These are phyloP conservation scores for Chrysosporium keratinophilum DNA, from an alignment of 2,329 filamentous ascomycete species.

Conservation along the genomic window DNA sequence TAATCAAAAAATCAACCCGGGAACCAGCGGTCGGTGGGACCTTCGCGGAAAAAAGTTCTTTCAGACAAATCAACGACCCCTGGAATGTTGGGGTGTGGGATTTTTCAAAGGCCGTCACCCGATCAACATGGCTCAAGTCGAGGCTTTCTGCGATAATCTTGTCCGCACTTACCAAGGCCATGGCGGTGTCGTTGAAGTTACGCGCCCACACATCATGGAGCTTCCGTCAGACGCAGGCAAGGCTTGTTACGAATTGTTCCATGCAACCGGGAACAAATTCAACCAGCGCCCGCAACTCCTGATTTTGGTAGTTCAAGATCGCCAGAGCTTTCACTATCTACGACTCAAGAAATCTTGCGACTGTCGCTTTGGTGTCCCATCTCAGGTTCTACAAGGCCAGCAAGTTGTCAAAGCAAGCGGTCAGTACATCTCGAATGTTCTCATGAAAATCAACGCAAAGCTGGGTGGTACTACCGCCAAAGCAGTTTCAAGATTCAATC, in stretches of 20 bases:
- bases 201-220: constrained; percentile 38
- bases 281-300: constrained; percentile 60
- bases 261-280: constrained; percentile 44
- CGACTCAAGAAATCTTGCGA: constrained; percentile 84
- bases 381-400: constrained; percentile 65
- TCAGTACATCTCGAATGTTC: constrained; percentile 88
- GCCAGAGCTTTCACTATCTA: constrained; percentile 63
- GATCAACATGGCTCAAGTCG: constrained; percentile 35
- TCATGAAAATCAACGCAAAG: constrained; percentile 96
- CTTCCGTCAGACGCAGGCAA: constrained; percentile 40
- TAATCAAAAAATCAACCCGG: constrained; percentile 47
- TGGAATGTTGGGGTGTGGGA: constrained; percentile 67
- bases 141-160: constrained; percentile 52
- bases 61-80: constrained; percentile 48
- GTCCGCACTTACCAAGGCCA: constrained; percentile 50
- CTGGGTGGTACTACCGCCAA: constrained; percentile 68
- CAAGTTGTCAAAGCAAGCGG: constrained; percentile 60
- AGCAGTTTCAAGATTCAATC: constrained; percentile 36
- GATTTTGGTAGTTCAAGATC: constrained; percentile 64
- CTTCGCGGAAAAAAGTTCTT: constrained; percentile 72
- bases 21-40: constrained; percentile 70
- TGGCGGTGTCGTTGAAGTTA: constrained; percentile 47
- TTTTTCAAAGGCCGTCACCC: constrained; percentile 49
- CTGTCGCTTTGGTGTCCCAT: constrained; percentile 70
- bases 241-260: constrained; percentile 48